Evolutionary conservation across 2,329 filamentous ascomycete species (phyloP).

Genomic region (Zasmidium citrigriseum): DNA sequence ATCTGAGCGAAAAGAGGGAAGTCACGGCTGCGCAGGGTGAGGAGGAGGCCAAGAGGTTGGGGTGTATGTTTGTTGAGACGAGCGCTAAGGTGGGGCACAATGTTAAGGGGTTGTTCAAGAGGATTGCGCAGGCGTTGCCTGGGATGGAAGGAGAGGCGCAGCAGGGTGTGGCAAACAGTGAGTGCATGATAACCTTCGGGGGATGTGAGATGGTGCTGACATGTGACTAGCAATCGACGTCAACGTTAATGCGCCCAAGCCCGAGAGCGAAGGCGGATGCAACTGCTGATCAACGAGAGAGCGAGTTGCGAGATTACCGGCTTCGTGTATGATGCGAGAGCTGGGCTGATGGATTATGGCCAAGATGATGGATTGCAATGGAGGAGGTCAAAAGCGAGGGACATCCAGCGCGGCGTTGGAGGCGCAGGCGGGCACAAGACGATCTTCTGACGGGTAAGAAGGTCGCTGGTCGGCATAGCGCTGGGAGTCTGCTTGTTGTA

Average conservation of each 20-base stretch:
- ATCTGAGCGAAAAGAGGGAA: constrained; percentile 96
- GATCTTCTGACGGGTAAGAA: no score
- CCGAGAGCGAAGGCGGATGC: constrained; percentile 40
- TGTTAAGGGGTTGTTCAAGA: constrained; percentile 94
- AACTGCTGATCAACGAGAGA: constrained; percentile 29
- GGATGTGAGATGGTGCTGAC: constrained; percentile 17
- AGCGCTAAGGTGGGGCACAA: constrained; percentile 98
- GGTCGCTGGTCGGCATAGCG: background rate
- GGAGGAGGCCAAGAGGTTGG: constrained; percentile 97
- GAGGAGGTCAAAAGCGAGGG: background rate
- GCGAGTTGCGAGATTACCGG: background rate
- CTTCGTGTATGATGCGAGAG: no score
- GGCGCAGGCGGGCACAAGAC: constrained; percentile 1
- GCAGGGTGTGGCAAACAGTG: constrained; percentile 78
- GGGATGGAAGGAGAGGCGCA: constrained; percentile 93
- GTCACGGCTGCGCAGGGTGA: constrained; percentile 96
- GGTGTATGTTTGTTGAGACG: constrained; percentile 98
- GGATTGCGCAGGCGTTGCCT: constrained; percentile 95
- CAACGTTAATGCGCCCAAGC: constrained; percentile 37
- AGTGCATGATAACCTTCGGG: no score
- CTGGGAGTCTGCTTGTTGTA: background rate
- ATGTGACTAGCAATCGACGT: constrained; percentile 37
- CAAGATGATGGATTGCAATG: no score
- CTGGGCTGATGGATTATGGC: background rate
- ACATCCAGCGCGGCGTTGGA: constrained; percentile 12